Percentiles rank a stretch among this genome's conserved stretches.
phyloP scores from a whole-genome alignment of 2,329 filamentous ascomycete genomes.

The Verticillium albo-atrum region DNA sequence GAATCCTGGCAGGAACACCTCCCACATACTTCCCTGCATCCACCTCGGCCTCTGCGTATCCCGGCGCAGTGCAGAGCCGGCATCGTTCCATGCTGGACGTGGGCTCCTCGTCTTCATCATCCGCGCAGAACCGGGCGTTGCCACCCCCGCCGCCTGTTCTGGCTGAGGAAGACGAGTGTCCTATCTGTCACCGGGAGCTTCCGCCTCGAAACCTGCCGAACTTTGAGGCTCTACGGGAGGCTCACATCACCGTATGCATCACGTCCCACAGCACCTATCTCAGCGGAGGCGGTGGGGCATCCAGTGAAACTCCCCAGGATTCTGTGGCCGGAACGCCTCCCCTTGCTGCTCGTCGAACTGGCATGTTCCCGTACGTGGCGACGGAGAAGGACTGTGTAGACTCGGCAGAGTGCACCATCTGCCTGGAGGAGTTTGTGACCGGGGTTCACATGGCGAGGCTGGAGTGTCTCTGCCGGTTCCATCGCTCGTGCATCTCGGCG shows the following conservation, averaged over 20 bases:
- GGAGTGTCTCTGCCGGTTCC: constrained; percentile 64
- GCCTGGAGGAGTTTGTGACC: constrained; percentile 60
- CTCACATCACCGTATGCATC: constrained; percentile 57
- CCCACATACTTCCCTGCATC: constrained; percentile 26
- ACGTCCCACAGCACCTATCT: constrained; percentile 47
- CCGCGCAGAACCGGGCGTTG: constrained; percentile 31
- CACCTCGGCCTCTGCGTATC: constrained; percentile 13
- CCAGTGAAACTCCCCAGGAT: constrained; percentile 2
- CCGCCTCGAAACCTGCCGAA: constrained; percentile 52
- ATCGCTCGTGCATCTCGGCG: constrained; percentile 53
- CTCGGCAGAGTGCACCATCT: constrained; percentile 64
- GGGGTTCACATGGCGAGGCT: constrained; percentile 60
- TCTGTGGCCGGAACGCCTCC: constrained; percentile 18
- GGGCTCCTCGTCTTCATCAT: constrained; percentile 27
- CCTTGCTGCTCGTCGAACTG: constrained; percentile 42
- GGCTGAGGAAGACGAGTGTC: constrained; percentile 74
- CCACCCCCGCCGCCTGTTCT: constrained; percentile 45
- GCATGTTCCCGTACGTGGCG: constrained; percentile 60
- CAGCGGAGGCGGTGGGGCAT: constrained; percentile 21
- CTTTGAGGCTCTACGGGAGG: constrained; percentile 50
- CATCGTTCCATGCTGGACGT: constrained; percentile 27
- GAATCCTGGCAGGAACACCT: constrained; percentile 35
- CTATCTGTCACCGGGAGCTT: constrained; percentile 69
- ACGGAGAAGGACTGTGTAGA: constrained; percentile 68
- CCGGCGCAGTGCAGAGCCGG: constrained; percentile 9